A percentile compares a stretch with the other conserved stretches of the same genome.
Evolutionary conservation across 768 basidiomycete genomes (phyloP).

Genomic region (Sutorius australiensis): DNA sequence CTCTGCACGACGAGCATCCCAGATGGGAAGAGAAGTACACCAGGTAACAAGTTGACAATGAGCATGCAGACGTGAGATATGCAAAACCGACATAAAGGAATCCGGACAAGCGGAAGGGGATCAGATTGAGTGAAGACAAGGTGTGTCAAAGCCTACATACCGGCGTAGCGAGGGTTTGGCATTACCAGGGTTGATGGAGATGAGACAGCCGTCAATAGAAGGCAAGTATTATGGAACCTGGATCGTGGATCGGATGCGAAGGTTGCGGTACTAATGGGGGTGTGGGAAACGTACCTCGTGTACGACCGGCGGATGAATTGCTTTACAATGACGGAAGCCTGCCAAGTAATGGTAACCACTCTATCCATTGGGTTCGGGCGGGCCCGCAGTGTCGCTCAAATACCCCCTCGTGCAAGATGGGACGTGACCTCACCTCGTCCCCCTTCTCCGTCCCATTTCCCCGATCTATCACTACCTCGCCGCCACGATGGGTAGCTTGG

Average conservation of each 20-base stretch:
- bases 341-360: conserved; percentile 8
- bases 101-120: not conserved
- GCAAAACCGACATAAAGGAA: not conserved
- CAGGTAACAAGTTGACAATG: not conserved
- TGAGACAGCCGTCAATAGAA: not conserved
- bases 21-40: not conserved
- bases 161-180: not conserved
- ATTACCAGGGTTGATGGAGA: conserved; percentile 8
- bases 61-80: not conserved
- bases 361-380: conserved; percentile 9
- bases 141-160: not conserved
- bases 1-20: not conserved
- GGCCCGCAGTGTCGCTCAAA: conserved; percentile 10
- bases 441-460: not conserved
- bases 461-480: not conserved
- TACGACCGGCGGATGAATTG: conserved; percentile 20
- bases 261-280: conserved; percentile 13
- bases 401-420: conserved; percentile 8
- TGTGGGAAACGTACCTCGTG: conserved; percentile 12
- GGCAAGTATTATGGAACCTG: conserved; percentile 17
- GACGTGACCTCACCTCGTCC: not conserved
- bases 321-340: conserved; percentile 22
- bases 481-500: conserved; percentile 24
- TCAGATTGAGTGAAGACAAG: not conserved
- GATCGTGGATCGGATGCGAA: conserved; percentile 14